These are phyloP conservation scores for Eucalyptus marginata DNA, from an alignment of 345 rosid genomes.

Conservation along the genomic window DNA sequence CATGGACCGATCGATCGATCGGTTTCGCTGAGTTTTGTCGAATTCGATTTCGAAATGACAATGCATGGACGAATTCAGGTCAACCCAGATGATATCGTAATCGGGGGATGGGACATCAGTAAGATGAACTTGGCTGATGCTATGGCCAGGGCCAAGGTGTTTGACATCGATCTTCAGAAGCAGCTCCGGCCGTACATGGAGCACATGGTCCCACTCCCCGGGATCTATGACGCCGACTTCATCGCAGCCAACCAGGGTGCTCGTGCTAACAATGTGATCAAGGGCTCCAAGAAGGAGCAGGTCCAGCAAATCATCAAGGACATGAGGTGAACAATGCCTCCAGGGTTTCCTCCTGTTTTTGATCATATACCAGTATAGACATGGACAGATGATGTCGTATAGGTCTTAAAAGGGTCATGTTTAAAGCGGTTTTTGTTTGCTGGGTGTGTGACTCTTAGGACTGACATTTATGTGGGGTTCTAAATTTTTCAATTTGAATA, in stretches of 20 bases:
- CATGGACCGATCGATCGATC: background rate
- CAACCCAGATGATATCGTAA: constrained; percentile 85
- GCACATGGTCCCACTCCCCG: constrained; percentile 85
- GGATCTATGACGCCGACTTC: constrained; percentile 82
- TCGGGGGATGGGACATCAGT: constrained; percentile 99
- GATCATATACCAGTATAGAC: background rate
- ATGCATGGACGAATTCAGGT: constrained; percentile 19
- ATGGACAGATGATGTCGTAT: background rate
- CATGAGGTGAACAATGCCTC: constrained; percentile 43
- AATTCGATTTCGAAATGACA: background rate
- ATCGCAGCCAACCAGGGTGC: constrained; percentile 94
- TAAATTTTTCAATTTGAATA: background rate
- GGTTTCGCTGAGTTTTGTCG: background rate
- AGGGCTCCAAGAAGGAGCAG: constrained; percentile 84
- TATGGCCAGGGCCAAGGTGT: constrained; percentile 85
- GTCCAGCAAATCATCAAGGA: constrained; percentile 70
- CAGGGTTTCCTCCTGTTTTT: background rate
- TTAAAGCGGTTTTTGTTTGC: background rate
- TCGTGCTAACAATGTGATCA: constrained; percentile 82
- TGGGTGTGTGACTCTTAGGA: background rate
- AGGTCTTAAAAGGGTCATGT: background rate
- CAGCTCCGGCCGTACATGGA: constrained; percentile 98
- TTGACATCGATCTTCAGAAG: constrained; percentile 89
- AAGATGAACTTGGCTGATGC: constrained; percentile 96
- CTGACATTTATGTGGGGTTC: background rate